Evolutionary conservation across 345 rosid genomes (phyloP).

Genomic region (Hevea brasiliensis): DNA sequence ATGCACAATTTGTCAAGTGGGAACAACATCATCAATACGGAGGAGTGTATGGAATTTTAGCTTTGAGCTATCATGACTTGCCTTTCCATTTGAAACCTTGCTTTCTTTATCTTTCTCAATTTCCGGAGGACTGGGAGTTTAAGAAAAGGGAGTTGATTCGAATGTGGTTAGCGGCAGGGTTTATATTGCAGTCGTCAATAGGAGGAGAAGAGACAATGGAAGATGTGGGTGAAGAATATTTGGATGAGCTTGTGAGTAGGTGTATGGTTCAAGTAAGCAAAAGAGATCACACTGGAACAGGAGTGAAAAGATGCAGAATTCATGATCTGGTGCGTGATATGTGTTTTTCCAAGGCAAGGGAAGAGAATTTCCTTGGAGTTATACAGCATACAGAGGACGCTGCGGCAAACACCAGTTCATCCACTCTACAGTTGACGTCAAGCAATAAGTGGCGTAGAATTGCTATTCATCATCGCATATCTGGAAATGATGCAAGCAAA

Average conservation of each 20-base stretch:
- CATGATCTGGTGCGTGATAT: slow-evolving; percentile 11
- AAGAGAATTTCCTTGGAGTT: slow-evolving; percentile 2
- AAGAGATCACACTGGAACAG: not conserved
- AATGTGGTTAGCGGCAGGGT: slow-evolving; percentile 20
- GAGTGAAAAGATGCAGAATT: not conserved
- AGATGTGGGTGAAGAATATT: slow-evolving; percentile 3
- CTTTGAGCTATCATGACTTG: too few species aligned
- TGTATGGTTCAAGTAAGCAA: slow-evolving; percentile 11
- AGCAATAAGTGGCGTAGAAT: not conserved
- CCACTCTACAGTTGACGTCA: too few species aligned
- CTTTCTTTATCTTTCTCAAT: too few species aligned
- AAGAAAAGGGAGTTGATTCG: not conserved
- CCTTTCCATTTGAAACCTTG: too few species aligned
- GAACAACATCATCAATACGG: too few species aligned
- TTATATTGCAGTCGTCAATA: too few species aligned
- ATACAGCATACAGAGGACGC: too few species aligned
- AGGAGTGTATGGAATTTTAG: too few species aligned
- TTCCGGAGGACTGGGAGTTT: slow-evolving; percentile 4
- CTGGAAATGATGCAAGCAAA: not conserved
- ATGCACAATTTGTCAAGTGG: too few species aligned
- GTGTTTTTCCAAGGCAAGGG: slow-evolving; percentile 1
- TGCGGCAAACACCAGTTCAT: too few species aligned
- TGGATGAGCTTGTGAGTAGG: slow-evolving; percentile 12
- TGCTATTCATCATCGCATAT: too few species aligned
- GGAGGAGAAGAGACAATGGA: too few species aligned